These are phyloP conservation scores for Byssothecium circinans DNA, from an alignment of 2,329 filamentous ascomycete species.

Conservation along the genomic window DNA sequence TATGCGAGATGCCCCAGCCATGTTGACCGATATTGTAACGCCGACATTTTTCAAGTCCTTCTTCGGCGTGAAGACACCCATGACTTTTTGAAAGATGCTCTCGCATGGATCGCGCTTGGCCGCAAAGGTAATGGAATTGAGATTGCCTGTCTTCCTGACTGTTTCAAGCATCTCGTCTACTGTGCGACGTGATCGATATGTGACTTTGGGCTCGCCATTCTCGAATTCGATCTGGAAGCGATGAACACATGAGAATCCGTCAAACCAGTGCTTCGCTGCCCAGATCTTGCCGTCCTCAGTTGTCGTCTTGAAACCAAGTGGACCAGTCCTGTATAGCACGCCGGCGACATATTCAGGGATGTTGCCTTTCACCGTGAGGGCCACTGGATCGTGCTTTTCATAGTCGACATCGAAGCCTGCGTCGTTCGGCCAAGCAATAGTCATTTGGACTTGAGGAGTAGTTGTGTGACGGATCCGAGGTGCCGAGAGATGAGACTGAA, in stretches of 20 bases:
- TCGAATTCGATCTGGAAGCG: conserved; percentile 67
- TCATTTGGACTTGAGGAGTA: conserved; percentile 4
- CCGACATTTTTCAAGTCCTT: conserved; percentile 58
- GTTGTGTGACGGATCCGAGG: neutral
- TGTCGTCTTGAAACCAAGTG: conserved; percentile 66
- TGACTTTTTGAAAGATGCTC: conserved; percentile 70
- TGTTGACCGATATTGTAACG: conserved; percentile 66
- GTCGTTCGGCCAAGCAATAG: conserved; percentile 34
- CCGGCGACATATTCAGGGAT: conserved; percentile 75
- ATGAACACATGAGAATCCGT: conserved; percentile 72
- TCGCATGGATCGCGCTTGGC: conserved; percentile 74
- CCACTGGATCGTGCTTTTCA: conserved; percentile 66
- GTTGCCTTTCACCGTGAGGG: conserved; percentile 63
- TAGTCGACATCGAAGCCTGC: conserved; percentile 63
- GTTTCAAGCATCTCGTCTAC: conserved; percentile 64
- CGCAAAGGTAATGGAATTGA: conserved; percentile 65
- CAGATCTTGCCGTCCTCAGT: conserved; percentile 61
- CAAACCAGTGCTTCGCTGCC: conserved; percentile 75
- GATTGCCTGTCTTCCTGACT: conserved; percentile 62
- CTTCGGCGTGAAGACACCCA: conserved; percentile 58
- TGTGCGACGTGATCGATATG: conserved; percentile 72
- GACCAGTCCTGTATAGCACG: conserved; percentile 72
- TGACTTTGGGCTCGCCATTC: conserved; percentile 50
- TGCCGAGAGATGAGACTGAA: neutral
- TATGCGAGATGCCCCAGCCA: conserved; percentile 55